These are phyloP conservation scores for Singerocomus rubriflavus DNA, from an alignment of 1,284 basidiomycete genomes.

Conservation along the genomic window DNA sequence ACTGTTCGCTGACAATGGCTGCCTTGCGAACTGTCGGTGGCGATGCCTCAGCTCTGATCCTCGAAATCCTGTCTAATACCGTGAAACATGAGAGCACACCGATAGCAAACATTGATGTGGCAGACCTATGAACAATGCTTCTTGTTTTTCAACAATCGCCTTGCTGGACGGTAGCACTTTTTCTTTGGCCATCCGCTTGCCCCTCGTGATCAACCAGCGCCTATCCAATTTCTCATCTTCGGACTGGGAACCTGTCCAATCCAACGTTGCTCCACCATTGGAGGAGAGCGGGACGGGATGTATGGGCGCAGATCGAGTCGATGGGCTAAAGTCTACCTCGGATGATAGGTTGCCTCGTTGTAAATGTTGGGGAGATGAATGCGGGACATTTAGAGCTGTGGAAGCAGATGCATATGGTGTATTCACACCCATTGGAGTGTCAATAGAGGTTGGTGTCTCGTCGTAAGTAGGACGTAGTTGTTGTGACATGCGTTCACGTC, in stretches of 20 bases:
- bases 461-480: conserved; percentile 31
- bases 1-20: conserved; percentile 61
- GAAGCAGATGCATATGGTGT: conserved; percentile 36
- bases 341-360: conserved; percentile 31
- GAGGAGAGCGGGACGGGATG: conserved; percentile 63
- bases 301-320: conserved; percentile 41
- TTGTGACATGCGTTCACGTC: conserved; percentile 56
- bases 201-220: conserved; percentile 57
- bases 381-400: conserved; percentile 24
- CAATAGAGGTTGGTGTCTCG: conserved; percentile 24
- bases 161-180: conserved; percentile 40
- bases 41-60: conserved; percentile 49
- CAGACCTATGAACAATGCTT: conserved; percentile 47
- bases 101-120: conserved; percentile 2
- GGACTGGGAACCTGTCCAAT: conserved; percentile 54
- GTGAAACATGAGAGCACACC: neutral
- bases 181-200: conserved; percentile 60
- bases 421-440: conserved; percentile 19
- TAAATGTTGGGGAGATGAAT: conserved; percentile 36
- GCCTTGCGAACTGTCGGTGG: conserved; percentile 60
- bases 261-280: conserved; percentile 64
- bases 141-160: conserved; percentile 48
- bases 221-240: conserved; percentile 57
- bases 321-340: conserved; percentile 73
- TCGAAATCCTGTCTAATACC: conserved; percentile 53